Percentiles rank a stretch among this genome's conserved stretches.
phyloP scores from a whole-genome alignment of 164 flowering plant genomes.

The Umbilicus rupestris region DNA sequence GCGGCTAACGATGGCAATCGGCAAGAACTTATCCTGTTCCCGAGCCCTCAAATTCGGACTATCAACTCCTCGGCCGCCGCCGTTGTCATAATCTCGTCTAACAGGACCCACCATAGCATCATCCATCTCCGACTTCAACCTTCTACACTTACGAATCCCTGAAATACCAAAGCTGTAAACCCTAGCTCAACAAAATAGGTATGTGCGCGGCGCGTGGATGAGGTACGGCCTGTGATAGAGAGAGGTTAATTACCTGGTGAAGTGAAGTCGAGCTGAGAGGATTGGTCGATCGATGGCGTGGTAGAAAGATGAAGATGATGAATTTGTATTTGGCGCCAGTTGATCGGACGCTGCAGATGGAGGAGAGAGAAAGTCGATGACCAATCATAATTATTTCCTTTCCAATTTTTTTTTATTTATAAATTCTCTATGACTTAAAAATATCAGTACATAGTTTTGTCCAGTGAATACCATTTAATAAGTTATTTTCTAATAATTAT shows the following conservation, averaged over 20 bases:
- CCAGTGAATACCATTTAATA: no score
- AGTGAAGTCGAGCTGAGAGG: background rate
- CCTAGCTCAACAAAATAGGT: background rate
- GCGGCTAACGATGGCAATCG: constrained; percentile 3
- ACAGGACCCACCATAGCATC: background rate
- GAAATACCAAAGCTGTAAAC: background rate
- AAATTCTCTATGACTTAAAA: no score
- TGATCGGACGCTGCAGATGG: background rate
- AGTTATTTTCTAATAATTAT: no score
- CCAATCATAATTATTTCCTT: no score
- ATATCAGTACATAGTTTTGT: no score
- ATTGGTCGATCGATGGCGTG: no score
- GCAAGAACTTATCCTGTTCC: constrained; percentile 7
- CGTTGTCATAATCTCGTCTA: background rate
- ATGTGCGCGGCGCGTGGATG: background rate
- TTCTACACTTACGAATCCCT: background rate
- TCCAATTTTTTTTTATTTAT: no score
- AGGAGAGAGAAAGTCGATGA: no score
- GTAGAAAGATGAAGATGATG: no score
- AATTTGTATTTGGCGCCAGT: background rate
- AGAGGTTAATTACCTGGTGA: background rate
- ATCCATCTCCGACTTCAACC: background rate
- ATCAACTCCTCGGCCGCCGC: background rate
- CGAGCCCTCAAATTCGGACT: background rate
- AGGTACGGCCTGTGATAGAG: no score